Percentiles rank a stretch among this genome's conserved stretches.
These are phyloP conservation scores for Citrus australasica DNA, from an alignment of 345 rosid genomes.

Conservation along the genomic window DNA sequence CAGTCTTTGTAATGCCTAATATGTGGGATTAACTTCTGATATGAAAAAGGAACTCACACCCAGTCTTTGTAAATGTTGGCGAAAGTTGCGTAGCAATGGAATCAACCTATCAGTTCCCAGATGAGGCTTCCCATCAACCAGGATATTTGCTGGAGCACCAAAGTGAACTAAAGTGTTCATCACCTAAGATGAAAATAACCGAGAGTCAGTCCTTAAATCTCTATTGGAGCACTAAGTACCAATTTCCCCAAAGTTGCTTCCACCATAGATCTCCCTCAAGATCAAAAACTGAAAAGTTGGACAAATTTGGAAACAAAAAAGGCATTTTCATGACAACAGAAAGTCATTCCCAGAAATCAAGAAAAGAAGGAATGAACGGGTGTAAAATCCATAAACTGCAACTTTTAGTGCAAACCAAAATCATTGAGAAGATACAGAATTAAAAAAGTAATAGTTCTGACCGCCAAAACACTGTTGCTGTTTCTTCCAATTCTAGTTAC, in stretches of 20 bases:
- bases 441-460: constrained; percentile 30
- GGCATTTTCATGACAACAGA: constrained; percentile 4
- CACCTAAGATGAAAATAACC: constrained; percentile 41
- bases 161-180: constrained; percentile 88
- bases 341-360: not conserved
- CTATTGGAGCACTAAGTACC: not conserved
- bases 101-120: constrained; percentile 86
- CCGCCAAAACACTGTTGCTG: constrained; percentile 78
- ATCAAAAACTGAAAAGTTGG: not conserved
- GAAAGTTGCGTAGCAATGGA: constrained; percentile 78
- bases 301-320: not conserved
- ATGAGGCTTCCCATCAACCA: constrained; percentile 95
- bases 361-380: not conserved
- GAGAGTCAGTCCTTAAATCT: constrained; percentile 2
- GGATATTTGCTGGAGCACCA: constrained; percentile 81
- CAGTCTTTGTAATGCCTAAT: not conserved
- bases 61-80: constrained; percentile 66
- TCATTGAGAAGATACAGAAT: not conserved
- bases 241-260: not conserved
- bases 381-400: not conserved
- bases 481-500: constrained; percentile 97
- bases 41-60: constrained; percentile 55
- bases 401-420: not conserved
- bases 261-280: not conserved
- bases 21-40: not conserved